Evolutionary conservation across 2,329 filamentous ascomycete species (phyloP).

Genomic region (Phyllachora maydis): DNA sequence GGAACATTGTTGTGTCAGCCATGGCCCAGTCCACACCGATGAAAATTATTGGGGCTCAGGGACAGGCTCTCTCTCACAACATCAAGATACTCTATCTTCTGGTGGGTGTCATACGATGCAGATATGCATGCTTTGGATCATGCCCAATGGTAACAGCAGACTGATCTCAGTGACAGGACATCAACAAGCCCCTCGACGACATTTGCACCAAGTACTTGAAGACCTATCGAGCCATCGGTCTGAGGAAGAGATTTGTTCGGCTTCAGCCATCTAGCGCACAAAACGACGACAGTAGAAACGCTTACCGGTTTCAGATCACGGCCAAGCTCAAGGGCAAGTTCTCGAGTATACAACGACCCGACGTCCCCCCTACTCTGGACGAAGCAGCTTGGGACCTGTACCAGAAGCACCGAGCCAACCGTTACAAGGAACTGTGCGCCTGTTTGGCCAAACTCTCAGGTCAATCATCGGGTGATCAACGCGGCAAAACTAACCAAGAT

Average conservation of each 20-base stretch:
- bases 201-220: slow-evolving; percentile 18
- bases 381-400: slow-evolving; percentile 20
- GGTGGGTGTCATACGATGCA: neutral
- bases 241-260: slow-evolving; percentile 14
- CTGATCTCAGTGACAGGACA: slow-evolving; percentile 9
- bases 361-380: slow-evolving; percentile 16
- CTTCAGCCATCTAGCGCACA: slow-evolving; percentile 20
- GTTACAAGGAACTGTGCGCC: slow-evolving; percentile 10
- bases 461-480: slow-evolving; percentile 11
- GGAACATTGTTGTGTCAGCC: slow-evolving; percentile 19
- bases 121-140: neutral
- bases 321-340: neutral
- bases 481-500: slow-evolving; percentile 6
- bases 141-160: neutral
- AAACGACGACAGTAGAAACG: slow-evolving; percentile 5
- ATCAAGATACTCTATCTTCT: slow-evolving; percentile 20
- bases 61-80: neutral
- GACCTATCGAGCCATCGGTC: slow-evolving; percentile 14
- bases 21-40: slow-evolving; percentile 11
- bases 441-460: slow-evolving; percentile 1
- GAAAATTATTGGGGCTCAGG: neutral
- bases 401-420: slow-evolving; percentile 11
- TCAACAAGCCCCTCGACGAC: slow-evolving; percentile 24
- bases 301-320: slow-evolving; percentile 12
- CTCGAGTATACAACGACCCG: slow-evolving; percentile 7